These are phyloP conservation scores for Aspergillus fumigatus DNA, from an alignment of 2,329 filamentous ascomycete species.

Conservation along the genomic window DNA sequence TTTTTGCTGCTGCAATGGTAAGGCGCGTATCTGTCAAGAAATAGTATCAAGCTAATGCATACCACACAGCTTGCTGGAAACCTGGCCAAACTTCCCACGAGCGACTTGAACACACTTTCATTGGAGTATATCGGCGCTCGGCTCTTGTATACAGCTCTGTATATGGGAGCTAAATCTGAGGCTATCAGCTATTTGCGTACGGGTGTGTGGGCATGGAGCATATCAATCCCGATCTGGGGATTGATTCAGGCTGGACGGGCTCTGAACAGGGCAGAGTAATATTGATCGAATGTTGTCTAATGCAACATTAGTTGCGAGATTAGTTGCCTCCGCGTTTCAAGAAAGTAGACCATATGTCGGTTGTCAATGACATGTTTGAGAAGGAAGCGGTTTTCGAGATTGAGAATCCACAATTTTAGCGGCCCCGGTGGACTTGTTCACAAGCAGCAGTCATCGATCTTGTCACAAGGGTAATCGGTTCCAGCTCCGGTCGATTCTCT, in stretches of 20 bases:
- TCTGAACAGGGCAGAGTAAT: constrained; percentile 6
- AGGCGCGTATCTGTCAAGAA: background rate
- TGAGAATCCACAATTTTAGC: too few relatives aligned
- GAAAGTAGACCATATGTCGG: too few relatives aligned
- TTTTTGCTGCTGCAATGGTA: constrained; percentile 33
- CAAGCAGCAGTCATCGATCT: too few relatives aligned
- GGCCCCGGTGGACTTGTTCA: too few relatives aligned
- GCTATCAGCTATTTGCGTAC: constrained; percentile 29
- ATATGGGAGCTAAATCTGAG: constrained; percentile 30
- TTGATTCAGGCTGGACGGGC: constrained; percentile 26
- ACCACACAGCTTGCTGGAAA: constrained; percentile 28
- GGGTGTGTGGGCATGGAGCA: constrained; percentile 29
- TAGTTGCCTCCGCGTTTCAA: too few relatives aligned
- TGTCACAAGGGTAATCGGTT: too few relatives aligned
- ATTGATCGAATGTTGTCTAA: background rate
- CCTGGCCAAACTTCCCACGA: constrained; percentile 25
- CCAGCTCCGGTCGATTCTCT: too few relatives aligned
- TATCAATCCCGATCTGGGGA: constrained; percentile 29
- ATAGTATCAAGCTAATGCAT: background rate
- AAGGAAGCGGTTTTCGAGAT: too few relatives aligned
- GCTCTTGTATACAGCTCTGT: constrained; percentile 30
- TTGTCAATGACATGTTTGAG: too few relatives aligned
- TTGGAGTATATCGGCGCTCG: constrained; percentile 29
- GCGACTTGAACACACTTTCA: constrained; percentile 29
- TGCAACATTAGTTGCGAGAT: background rate